Percentiles rank a stretch among this genome's conserved stretches.
phyloP scores from a whole-genome alignment of 1,284 basidiomycete species.

The Pseudozyma tsukubaensis region DNA sequence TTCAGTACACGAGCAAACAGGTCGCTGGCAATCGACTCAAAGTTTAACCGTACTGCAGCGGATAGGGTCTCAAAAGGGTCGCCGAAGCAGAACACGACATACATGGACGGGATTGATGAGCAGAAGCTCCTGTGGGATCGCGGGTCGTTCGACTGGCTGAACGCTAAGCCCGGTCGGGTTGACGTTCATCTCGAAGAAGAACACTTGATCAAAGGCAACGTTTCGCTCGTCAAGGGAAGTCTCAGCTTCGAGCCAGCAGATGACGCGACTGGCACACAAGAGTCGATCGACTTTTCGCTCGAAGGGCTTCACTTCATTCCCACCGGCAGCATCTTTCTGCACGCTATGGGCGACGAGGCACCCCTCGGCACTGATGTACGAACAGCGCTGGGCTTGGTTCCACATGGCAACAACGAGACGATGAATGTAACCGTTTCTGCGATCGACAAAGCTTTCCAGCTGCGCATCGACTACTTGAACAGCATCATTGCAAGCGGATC shows the following conservation, averaged over 20 bases:
- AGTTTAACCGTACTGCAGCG: conserved; percentile 20
- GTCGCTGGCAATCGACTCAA: conserved; percentile 26
- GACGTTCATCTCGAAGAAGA: conserved; percentile 42
- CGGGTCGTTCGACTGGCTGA: conserved; percentile 32
- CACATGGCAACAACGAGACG: conserved; percentile 22
- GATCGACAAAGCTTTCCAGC: conserved; percentile 58
- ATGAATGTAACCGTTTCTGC: conserved; percentile 49
- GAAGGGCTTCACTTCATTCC: conserved; percentile 50
- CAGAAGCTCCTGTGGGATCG: conserved; percentile 11
- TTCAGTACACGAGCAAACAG: conserved; percentile 29
- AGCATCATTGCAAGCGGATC: conserved; percentile 42
- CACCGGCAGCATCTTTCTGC: conserved; percentile 36
- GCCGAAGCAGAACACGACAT: neutral
- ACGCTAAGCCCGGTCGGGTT: conserved; percentile 11
- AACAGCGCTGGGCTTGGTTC: conserved; percentile 29
- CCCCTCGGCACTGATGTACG: conserved; percentile 31
- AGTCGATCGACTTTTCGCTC: conserved; percentile 52
- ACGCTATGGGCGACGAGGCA: conserved; percentile 22
- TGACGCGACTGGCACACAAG: neutral
- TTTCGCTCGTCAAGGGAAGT: conserved; percentile 44
- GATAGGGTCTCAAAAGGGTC: neutral
- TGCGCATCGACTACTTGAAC: conserved; percentile 53
- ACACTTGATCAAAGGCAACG: conserved; percentile 34
- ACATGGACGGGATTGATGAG: conserved; percentile 18
- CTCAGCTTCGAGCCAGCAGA: conserved; percentile 19